Evolutionary conservation across 2,329 filamentous ascomycete genomes (phyloP).

Genomic region (Calonectria pteridis): DNA sequence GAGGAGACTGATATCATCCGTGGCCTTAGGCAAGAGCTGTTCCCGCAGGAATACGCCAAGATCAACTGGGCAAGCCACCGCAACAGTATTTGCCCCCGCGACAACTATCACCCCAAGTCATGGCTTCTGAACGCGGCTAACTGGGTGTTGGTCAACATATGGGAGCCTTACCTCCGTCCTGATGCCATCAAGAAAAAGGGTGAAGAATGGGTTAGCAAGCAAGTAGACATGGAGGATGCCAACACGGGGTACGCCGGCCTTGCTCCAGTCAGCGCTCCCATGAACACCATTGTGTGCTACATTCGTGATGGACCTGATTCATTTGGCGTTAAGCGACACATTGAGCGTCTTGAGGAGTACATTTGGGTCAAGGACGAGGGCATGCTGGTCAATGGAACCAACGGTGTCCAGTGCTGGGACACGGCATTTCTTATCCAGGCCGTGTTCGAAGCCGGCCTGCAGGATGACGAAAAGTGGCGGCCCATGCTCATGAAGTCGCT

Average conservation of each 20-base stretch:
- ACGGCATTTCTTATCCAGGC: constrained; percentile 91
- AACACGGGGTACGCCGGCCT: constrained; percentile 91
- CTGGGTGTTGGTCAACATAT: constrained; percentile 83
- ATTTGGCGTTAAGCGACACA: constrained; percentile 78
- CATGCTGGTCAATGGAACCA: constrained; percentile 95
- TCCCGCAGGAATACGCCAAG: constrained; percentile 80
- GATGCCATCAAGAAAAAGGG: constrained; percentile 75
- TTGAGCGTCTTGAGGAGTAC: constrained; percentile 86
- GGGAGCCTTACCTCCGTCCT: constrained; percentile 81
- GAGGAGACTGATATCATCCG: constrained; percentile 81
- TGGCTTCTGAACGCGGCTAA: constrained; percentile 85
- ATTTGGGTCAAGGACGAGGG: constrained; percentile 94
- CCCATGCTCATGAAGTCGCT: constrained; percentile 88
- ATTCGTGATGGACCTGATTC: constrained; percentile 85
- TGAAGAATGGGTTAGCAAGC: constrained; percentile 83
- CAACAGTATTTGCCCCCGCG: constrained; percentile 81
- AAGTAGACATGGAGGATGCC: constrained; percentile 91
- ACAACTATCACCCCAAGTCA: constrained; percentile 95
- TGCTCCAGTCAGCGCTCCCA: constrained; percentile 88
- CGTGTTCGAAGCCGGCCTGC: constrained; percentile 81
- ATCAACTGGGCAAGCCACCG: constrained; percentile 84
- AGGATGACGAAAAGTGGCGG: constrained; percentile 80
- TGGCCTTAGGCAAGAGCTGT: constrained; percentile 83
- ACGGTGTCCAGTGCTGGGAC: constrained; percentile 98
- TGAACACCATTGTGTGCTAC: constrained; percentile 92